Conservation (phyloP, 75 land plant genomes). For the Azolla pinnata region DNA sequence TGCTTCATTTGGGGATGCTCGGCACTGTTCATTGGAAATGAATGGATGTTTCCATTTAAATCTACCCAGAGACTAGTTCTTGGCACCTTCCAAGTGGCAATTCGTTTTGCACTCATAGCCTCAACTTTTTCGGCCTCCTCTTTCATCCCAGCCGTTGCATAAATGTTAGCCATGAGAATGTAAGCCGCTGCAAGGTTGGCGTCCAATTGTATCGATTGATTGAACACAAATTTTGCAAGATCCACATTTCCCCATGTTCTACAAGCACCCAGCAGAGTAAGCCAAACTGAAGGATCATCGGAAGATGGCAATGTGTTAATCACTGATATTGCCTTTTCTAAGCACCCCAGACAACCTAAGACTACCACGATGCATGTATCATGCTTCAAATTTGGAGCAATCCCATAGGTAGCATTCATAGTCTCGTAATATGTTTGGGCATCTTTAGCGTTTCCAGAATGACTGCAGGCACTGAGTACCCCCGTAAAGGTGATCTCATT, state of each 20-base stretch:
- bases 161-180: background rate
- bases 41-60: too few relatives aligned
- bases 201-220: background rate
- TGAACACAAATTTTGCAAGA: background rate
- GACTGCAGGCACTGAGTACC: conserved; percentile 5
- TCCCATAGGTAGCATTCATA: background rate
- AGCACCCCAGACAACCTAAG: background rate
- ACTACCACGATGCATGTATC: background rate
- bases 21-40: too few relatives aligned
- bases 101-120: too few relatives aligned
- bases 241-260: background rate
- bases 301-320: background rate
- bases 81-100: too few relatives aligned
- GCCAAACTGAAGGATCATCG: background rate
- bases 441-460: background rate
- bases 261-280: conserved; percentile 2
- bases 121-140: conserved; percentile 19
- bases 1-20: too few relatives aligned
- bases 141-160: conserved; percentile 4
- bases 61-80: too few relatives aligned
- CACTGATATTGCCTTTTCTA: background rate
- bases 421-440: background rate
- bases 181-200: background rate
- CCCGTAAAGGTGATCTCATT: conserved; percentile 1
- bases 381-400: background rate